phyloP scores from a whole-genome alignment of 306 rosid species.

The Prunus campanulata region DNA sequence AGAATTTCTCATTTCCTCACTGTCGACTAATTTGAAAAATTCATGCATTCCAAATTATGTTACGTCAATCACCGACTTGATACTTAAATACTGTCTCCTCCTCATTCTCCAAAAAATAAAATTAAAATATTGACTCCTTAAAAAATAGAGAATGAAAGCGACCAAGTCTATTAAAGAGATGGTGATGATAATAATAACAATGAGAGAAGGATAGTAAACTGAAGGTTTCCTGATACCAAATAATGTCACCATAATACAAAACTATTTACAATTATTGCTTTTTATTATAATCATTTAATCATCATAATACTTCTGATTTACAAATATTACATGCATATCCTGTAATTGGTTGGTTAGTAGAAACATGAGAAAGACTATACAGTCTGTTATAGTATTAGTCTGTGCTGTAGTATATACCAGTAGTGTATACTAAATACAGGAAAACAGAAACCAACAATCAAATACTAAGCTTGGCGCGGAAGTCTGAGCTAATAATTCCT shows the following conservation, averaged over 20 bases:
- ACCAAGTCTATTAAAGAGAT: not conserved
- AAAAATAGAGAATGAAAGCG: not conserved
- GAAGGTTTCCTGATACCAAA: not conserved
- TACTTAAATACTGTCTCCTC: no score
- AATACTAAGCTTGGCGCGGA: constrained; percentile 76
- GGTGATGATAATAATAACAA: not conserved
- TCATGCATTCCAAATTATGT: not conserved
- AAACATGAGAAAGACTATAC: not conserved
- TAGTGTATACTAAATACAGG: not conserved
- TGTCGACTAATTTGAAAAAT: not conserved
- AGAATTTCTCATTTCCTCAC: not conserved
- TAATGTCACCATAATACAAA: not conserved
- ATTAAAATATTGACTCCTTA: not conserved
- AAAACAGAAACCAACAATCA: constrained; percentile 18
- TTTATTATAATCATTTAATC: not conserved
- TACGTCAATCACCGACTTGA: not conserved
- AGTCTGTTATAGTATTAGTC: not conserved
- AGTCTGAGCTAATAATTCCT: constrained; percentile 40
- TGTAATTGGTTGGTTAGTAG: not conserved
- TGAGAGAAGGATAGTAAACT: not conserved
- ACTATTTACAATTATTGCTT: not conserved
- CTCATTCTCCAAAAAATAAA: no score
- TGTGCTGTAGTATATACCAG: not conserved
- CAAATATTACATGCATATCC: not conserved
- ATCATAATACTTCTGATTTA: not conserved